Percentiles rank a stretch among this genome's conserved stretches.
Evolutionary conservation across 768 basidiomycete genomes (phyloP).

Genomic region (Gyrodon lividus): DNA sequence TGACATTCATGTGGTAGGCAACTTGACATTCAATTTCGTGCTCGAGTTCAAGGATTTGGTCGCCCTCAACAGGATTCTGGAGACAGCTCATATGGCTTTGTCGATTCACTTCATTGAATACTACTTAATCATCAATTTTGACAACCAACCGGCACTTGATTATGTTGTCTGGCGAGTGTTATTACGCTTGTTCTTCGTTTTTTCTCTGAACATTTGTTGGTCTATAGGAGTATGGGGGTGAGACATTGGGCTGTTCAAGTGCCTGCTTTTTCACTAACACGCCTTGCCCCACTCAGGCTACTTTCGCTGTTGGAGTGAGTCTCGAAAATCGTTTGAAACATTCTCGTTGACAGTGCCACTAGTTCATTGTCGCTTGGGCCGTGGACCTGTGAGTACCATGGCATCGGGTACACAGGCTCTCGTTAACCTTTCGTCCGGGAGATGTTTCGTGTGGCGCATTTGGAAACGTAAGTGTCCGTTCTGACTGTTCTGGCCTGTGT

Average conservation of each 20-base stretch:
- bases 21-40: too few relatives aligned
- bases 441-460: constrained; percentile 22
- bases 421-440: not conserved
- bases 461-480: constrained; percentile 13
- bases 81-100: constrained; percentile 13
- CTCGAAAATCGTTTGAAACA: not conserved
- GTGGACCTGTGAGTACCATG: constrained; percentile 2
- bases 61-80: constrained; percentile 8
- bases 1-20: constrained; percentile 12
- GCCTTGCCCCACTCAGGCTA: not conserved
- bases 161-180: constrained; percentile 12
- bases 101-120: constrained; percentile 13
- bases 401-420: too few relatives aligned
- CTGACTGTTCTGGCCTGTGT: not conserved
- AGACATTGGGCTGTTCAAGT: not conserved
- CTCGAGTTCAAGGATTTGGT: too few relatives aligned
- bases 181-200: not conserved
- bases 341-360: not conserved
- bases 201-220: not conserved
- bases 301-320: constrained; percentile 11
- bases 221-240: constrained; percentile 12
- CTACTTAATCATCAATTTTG: constrained; percentile 16
- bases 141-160: not conserved
- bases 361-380: constrained; percentile 2
- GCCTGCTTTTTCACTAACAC: not conserved